These are phyloP conservation scores for Cucurbita moschata DNA, from an alignment of 306 rosid species.

Conservation along the genomic window DNA sequence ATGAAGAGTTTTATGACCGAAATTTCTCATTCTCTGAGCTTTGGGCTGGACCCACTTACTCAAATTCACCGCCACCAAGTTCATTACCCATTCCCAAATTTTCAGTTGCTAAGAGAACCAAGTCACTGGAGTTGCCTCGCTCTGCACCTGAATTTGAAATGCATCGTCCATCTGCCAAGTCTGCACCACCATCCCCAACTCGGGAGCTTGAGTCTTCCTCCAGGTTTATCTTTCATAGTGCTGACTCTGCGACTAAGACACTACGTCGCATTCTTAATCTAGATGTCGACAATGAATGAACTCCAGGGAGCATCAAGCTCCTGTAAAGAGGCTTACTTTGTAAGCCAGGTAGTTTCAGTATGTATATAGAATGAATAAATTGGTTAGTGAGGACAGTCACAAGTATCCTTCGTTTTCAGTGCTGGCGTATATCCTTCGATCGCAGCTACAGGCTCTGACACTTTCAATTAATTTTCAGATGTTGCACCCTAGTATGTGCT, in stretches of 20 bases:
- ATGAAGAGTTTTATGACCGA: slow-evolving; percentile 18
- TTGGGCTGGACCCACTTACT: slow-evolving; percentile 96
- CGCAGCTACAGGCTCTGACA: not conserved
- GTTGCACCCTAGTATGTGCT: not conserved
- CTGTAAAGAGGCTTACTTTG: slow-evolving; percentile 7
- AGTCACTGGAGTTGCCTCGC: slow-evolving; percentile 13
- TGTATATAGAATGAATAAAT: slow-evolving; percentile 10
- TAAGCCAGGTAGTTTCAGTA: slow-evolving; percentile 1
- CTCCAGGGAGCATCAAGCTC: slow-evolving; percentile 3
- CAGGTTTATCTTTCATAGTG: slow-evolving; percentile 1
- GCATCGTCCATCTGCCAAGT: slow-evolving; percentile 11
- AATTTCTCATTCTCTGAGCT: slow-evolving; percentile 54
- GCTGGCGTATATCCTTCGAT: not conserved
- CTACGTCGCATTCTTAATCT: slow-evolving; percentile 15
- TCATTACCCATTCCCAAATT: slow-evolving; percentile 84
- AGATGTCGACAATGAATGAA: slow-evolving; percentile 9
- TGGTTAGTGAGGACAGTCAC: slow-evolving; percentile 3
- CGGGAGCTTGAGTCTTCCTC: not conserved
- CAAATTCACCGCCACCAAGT: slow-evolving; percentile 91
- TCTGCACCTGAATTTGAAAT: slow-evolving; percentile 8
- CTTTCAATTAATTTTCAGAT: not conserved
- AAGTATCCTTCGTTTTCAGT: slow-evolving; percentile 2
- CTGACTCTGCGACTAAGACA: slow-evolving; percentile 14
- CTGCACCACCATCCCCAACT: slow-evolving; percentile 15
- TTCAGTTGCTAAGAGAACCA: slow-evolving; percentile 60